Evolutionary conservation across 106 monocot genomes (phyloP).

Genomic region (Alisma plantagoaquatica): DNA sequence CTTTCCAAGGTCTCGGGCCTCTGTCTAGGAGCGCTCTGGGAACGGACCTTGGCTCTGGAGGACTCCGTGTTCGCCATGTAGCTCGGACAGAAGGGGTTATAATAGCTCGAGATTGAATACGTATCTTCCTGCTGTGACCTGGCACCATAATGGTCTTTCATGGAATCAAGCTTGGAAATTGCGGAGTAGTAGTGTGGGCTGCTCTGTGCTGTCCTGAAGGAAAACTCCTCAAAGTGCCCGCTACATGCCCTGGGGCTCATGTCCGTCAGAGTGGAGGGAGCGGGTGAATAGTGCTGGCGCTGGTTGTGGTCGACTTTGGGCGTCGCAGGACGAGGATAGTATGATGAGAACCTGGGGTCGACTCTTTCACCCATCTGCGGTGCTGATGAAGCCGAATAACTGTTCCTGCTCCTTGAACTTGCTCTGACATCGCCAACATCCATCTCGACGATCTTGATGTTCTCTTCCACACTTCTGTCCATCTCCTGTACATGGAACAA

Average conservation of each 20-base stretch:
- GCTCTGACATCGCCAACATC: constrained; percentile 34
- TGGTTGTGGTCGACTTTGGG: constrained; percentile 9
- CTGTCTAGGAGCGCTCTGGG: constrained; percentile 63
- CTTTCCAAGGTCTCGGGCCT: constrained; percentile 33
- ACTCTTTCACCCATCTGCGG: no score
- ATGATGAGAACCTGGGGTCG: no score
- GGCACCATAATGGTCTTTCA: no score
- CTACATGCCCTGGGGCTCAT: constrained; percentile 42
- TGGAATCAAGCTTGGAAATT: constrained; percentile 14
- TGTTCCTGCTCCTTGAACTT: constrained; percentile 26
- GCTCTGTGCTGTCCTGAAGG: constrained; percentile 35
- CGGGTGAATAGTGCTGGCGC: constrained; percentile 27
- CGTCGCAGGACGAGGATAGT: neutral
- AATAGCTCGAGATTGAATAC: neutral
- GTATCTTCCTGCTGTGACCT: neutral
- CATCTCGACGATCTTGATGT: constrained; percentile 55
- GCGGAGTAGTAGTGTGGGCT: constrained; percentile 33
- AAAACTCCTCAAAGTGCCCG: constrained; percentile 43
- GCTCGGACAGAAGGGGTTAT: constrained; percentile 25
- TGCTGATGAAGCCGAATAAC: no score
- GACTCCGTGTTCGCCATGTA: constrained; percentile 88
- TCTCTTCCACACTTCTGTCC: constrained; percentile 35
- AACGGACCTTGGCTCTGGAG: constrained; percentile 45
- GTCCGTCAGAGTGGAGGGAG: constrained; percentile 30
- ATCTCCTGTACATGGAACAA: constrained; percentile 48